Conservation (phyloP, 306 rosid species). For the Canavalia gladiata region DNA sequence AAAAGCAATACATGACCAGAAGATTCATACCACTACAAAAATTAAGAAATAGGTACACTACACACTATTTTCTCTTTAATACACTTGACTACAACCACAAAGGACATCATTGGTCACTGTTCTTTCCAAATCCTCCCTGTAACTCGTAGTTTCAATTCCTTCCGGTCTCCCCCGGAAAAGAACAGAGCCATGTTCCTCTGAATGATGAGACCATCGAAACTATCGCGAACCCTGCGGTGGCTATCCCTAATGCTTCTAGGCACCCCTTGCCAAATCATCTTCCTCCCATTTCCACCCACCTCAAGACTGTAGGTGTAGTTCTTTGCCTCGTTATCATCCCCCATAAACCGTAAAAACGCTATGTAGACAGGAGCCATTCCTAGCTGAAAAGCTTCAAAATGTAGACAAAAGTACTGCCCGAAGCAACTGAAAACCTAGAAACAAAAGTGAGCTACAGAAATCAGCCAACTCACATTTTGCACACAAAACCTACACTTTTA, state of each 20-base stretch:
- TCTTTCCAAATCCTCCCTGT: slow-evolving; percentile 95
- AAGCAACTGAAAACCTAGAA: slow-evolving; percentile 86
- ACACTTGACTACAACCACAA: slow-evolving; percentile 15
- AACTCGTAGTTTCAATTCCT: slow-evolving; percentile 81
- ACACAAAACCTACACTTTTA: not conserved
- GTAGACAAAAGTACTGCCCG: slow-evolving; percentile 87
- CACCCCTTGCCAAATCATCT: slow-evolving; percentile 93
- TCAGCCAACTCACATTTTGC: slow-evolving; percentile 42
- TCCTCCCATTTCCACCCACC: slow-evolving; percentile 94
- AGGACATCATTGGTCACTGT: slow-evolving; percentile 51
- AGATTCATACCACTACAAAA: slow-evolving; percentile 40
- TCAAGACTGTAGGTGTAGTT: slow-evolving; percentile 89
- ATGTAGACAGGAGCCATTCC: slow-evolving; percentile 93
- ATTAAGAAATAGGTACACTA: slow-evolving; percentile 44
- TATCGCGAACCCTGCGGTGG: slow-evolving; percentile 88
- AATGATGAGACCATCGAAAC: slow-evolving; percentile 88
- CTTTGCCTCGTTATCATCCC: slow-evolving; percentile 85
- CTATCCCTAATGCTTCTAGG: slow-evolving; percentile 88
- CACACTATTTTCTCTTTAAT: slow-evolving; percentile 43
- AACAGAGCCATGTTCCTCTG: slow-evolving; percentile 92
- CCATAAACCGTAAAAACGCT: slow-evolving; percentile 91
- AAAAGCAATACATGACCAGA: slow-evolving; percentile 58
- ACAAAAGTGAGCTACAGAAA: slow-evolving; percentile 32
- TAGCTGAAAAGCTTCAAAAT: slow-evolving; percentile 90
- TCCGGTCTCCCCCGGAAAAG: slow-evolving; percentile 82